A percentile compares a stretch with the other conserved stretches of the same genome.
These are phyloP conservation scores for Penicillium tannophilum DNA, from an alignment of 495 filamentous ascomycete species.

Conservation along the genomic window DNA sequence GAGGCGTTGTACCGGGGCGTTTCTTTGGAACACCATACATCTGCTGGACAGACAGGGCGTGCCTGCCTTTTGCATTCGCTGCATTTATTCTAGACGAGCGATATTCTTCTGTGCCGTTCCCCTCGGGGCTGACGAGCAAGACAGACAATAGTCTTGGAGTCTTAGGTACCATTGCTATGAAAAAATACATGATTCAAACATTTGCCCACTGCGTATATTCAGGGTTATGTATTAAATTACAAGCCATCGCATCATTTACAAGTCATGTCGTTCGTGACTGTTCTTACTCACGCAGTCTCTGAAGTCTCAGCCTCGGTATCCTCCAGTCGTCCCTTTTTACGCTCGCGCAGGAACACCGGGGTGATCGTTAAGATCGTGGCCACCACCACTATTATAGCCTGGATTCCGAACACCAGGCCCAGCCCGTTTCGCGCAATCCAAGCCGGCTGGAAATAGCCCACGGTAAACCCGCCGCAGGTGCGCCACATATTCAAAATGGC, in stretches of 20 bases:
- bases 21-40: not conserved
- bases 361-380: slow-evolving; percentile 34
- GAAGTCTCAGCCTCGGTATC: not conserved
- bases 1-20: slow-evolving; percentile 20
- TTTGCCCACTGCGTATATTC: not conserved
- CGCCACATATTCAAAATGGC: slow-evolving; percentile 49
- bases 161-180: not conserved
- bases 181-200: not conserved
- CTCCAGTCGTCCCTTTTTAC: slow-evolving; percentile 5
- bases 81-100: not conserved
- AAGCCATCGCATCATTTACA: not conserved
- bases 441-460: slow-evolving; percentile 49
- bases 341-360: slow-evolving; percentile 28
- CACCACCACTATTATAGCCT: slow-evolving; percentile 42
- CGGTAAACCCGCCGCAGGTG: slow-evolving; percentile 47
- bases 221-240: not conserved
- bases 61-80: not conserved
- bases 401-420: slow-evolving; percentile 47
- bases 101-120: not conserved
- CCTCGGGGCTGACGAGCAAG: not conserved
- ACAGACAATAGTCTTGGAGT: not conserved
- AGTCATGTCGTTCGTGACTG: not conserved
- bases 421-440: slow-evolving; percentile 46
- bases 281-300: not conserved
- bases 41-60: slow-evolving; percentile 19